Base-by-base conservation (phyloP, 2,329 filamentous ascomycete genomes). In the Sporothrix brunneoviolacea region DNA sequence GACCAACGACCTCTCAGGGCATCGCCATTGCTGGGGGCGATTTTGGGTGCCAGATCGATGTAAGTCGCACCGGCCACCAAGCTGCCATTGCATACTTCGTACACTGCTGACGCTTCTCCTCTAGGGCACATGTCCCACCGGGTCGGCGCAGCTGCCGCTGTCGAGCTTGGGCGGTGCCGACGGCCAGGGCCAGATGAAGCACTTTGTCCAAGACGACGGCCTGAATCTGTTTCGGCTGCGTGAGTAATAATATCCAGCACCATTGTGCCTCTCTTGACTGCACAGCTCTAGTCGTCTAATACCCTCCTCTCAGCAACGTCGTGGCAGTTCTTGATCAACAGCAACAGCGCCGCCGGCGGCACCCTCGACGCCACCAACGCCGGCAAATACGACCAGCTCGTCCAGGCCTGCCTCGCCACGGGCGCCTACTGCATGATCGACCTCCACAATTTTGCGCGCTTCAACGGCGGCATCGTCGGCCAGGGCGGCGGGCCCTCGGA, bases 401-500 rank as follows among this genome's bases (percentile, higher is more conserved):
- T 79, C 3, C 67, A 76, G 60, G 71, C 66, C 16, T 79, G 76
- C 54, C 59, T 79, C 15, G 60, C 47, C 27, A 71, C 73, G 0
- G 73, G 74, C 5, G 72, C 74, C 1, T 59, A 65, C 44, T 79
- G 76, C 57, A 68, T 79, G 28, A 61, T 79, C 33, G 76, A 79
- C 58, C 53, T 79, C 24, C 57, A 79, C 66, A 79, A 79, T 63
- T 79, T 71, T 64, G 80, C 74, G 0, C 72, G 82, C 42, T 84
- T 77, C 71, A 75, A 86, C 56, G 76, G 76, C 13, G 64, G 65
- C 3, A 79, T 86, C 55, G 75, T 86, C 50, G 83, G 82, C 1
- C 82, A 86, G 60, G 82, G 80, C 19, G 82, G 80, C 19, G 82
- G 81, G 0, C 80, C 81, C 0, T 73, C 72, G 0, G 73, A 84